These are phyloP conservation scores for Fusarium buxicola DNA, from an alignment of 2,329 filamentous ascomycete species.

Conservation along the genomic window DNA sequence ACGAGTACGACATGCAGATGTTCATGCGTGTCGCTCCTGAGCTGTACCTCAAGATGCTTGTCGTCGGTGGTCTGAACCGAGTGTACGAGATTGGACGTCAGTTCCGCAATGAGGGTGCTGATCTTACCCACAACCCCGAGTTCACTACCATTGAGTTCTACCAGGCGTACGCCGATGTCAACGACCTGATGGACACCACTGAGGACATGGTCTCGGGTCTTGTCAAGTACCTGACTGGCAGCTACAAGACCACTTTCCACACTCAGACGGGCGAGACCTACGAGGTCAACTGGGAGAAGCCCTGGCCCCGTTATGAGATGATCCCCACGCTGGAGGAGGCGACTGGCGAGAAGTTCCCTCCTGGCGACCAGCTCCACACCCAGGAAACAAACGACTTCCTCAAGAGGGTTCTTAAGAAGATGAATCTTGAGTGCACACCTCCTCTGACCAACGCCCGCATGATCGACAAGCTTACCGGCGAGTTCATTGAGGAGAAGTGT, in stretches of 20 bases:
- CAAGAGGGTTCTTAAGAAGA: conserved; percentile 85
- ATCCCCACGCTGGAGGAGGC: conserved; percentile 86
- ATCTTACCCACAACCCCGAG: conserved; percentile 89
- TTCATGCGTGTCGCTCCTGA: conserved; percentile 96
- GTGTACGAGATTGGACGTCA: conserved; percentile 97
- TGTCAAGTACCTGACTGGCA: conserved; percentile 88
- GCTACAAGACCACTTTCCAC: conserved; percentile 86
- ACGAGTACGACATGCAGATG: conserved; percentile 93
- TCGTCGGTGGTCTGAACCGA: conserved; percentile 92
- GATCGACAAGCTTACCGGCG: conserved; percentile 93
- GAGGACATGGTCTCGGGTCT: conserved; percentile 92
- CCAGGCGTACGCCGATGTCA: conserved; percentile 90
- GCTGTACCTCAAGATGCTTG: conserved; percentile 94
- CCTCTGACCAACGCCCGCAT: conserved; percentile 95
- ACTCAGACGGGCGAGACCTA: conserved; percentile 88
- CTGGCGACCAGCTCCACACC: conserved; percentile 89
- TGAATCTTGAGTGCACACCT: conserved; percentile 87
- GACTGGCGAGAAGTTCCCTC: conserved; percentile 92
- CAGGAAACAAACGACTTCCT: conserved; percentile 90
- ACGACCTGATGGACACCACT: conserved; percentile 83
- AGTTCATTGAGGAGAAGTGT: conserved; percentile 95
- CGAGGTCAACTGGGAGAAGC: conserved; percentile 94
- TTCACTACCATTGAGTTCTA: conserved; percentile 99
- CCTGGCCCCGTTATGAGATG: conserved; percentile 96
- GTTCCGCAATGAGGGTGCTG: conserved; percentile 88